A percentile compares a stretch with the other conserved stretches of the same genome.
phyloP scores from a whole-genome alignment of 2,329 filamentous ascomycete species.

The Botrytis galanthina region DNA sequence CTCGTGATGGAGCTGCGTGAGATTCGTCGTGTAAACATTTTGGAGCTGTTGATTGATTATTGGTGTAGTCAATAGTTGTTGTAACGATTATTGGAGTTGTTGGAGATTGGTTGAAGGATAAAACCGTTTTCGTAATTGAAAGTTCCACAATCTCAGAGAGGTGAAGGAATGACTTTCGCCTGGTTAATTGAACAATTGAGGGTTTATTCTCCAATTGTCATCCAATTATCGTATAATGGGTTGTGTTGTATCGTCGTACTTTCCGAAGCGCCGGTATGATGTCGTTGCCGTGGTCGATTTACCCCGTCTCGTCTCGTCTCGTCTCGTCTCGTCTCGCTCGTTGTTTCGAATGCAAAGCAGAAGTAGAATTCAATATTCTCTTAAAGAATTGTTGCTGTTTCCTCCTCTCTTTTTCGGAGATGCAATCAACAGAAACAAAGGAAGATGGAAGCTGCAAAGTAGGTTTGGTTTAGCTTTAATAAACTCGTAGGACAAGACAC shows the following conservation, averaged over 20 bases:
- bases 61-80: neutral
- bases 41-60: conserved; percentile 11
- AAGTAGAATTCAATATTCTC: conserved; percentile 9
- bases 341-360: conserved; percentile 23
- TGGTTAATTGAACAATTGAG: conserved; percentile 7
- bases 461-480: neutral
- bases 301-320: neutral
- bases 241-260: neutral
- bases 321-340: neutral
- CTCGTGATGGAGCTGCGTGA: conserved; percentile 34
- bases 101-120: neutral
- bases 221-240: neutral
- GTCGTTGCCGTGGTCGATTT: neutral
- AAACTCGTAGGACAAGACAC: conserved; percentile 4
- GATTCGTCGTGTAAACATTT: conserved; percentile 36
- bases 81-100: neutral
- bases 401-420: neutral
- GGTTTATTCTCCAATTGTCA: neutral
- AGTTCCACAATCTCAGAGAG: neutral
- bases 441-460: conserved; percentile 17
- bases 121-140: neutral
- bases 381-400: neutral
- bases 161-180: neutral
- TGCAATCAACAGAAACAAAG: conserved; percentile 19
- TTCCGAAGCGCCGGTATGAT: neutral